These are phyloP conservation scores for Alternaria novae-zelandiae DNA, from an alignment of 2,329 filamentous ascomycete genomes.

Conservation along the genomic window DNA sequence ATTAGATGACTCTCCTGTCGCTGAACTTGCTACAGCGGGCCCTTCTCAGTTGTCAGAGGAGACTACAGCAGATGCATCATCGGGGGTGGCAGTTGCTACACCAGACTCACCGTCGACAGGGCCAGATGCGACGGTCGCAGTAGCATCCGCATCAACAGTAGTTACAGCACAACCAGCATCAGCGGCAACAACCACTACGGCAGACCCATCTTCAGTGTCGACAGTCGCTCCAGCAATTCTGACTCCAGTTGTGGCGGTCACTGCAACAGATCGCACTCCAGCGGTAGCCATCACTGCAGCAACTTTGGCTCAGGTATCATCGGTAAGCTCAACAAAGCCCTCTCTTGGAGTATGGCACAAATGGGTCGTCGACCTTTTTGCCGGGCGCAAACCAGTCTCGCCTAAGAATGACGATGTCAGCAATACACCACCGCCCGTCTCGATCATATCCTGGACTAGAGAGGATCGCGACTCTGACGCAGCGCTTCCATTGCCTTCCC, in stretches of 20 bases:
- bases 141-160: background rate
- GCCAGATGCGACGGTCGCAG: background rate
- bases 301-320: background rate
- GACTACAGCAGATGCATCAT: background rate
- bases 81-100: background rate
- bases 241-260: background rate
- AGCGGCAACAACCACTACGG: background rate
- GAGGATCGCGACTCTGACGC: background rate
- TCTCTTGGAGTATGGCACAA: constrained; percentile 2
- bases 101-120: background rate
- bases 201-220: background rate
- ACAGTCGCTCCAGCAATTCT: background rate
- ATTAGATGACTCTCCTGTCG: background rate
- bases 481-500: background rate
- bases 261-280: background rate
- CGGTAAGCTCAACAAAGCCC: background rate
- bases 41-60: background rate
- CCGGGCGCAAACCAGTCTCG: constrained; percentile 7
- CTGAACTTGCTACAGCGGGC: background rate
- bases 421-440: background rate
- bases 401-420: background rate
- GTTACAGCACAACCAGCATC: background rate
- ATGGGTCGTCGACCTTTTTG: constrained; percentile 16
- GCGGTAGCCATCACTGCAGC: background rate
- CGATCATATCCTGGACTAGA: background rate